These are phyloP conservation scores for Epithele typhae DNA, from an alignment of 768 basidiomycete genomes.

Conservation along the genomic window DNA sequence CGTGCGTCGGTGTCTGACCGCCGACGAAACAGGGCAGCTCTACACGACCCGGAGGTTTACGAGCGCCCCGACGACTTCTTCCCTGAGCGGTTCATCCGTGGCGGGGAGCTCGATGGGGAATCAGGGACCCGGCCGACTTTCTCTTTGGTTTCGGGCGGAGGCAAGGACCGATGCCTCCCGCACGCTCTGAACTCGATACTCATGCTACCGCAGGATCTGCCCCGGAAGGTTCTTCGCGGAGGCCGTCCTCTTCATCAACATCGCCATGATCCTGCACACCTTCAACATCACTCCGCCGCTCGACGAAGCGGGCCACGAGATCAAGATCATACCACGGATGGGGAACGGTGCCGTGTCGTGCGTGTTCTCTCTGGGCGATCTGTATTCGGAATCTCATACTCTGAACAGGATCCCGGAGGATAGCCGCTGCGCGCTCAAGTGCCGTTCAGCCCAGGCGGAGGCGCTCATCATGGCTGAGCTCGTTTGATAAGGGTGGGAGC, in stretches of 20 bases:
- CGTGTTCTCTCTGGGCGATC: background rate
- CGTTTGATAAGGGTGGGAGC: too few species aligned
- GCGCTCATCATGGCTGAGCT: background rate
- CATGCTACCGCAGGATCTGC: background rate
- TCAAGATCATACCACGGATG: background rate
- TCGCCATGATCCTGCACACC: slow-evolving; percentile 9
- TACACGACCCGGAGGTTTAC: slow-evolving; percentile 5
- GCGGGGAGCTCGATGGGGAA: background rate
- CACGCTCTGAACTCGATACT: background rate
- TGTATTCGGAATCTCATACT: background rate
- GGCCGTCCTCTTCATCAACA: slow-evolving; percentile 9
- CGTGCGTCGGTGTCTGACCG: background rate
- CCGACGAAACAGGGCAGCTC: background rate
- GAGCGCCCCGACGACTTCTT: slow-evolving; percentile 3
- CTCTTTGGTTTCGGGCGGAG: slow-evolving; percentile 22
- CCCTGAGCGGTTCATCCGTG: slow-evolving; percentile 7
- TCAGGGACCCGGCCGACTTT: background rate
- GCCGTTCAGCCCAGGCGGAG: background rate
- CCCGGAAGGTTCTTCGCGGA: slow-evolving; percentile 3
- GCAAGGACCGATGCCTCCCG: slow-evolving; percentile 2
- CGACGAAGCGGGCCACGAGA: slow-evolving; percentile 2
- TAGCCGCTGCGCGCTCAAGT: slow-evolving; percentile 4
- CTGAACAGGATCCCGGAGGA: slow-evolving; percentile 1
- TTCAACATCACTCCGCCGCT: slow-evolving; percentile 10
- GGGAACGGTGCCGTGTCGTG: slow-evolving; percentile 2